Percentiles rank a stretch among this genome's conserved stretches.
Conservation (phyloP, 805 yeast species). For the Kodamaea neixiangensis region DNA sequence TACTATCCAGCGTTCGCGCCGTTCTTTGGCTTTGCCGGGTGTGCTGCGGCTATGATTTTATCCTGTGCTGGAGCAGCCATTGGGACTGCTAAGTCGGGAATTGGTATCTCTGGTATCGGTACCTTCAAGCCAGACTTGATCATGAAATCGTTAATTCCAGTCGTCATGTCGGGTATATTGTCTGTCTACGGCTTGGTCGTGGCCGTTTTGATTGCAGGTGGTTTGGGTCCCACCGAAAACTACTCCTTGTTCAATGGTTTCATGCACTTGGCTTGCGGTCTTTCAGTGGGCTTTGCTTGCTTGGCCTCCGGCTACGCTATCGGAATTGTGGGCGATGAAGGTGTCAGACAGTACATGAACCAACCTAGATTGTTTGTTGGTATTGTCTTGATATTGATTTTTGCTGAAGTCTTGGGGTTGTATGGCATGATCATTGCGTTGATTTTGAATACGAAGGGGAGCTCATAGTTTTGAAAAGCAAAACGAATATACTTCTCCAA, state of each 20-base stretch:
- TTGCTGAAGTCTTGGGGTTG: conserved; percentile 86
- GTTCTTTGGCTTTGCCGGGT: conserved; percentile 96
- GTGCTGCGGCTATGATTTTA: conserved; percentile 88
- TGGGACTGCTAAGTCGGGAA: conserved; percentile 97
- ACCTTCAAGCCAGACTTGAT: conserved; percentile 95
- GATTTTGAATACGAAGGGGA: conserved; percentile 87
- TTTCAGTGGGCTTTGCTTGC: conserved; percentile 95
- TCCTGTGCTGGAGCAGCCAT: conserved; percentile 98
- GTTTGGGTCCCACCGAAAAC: conserved; percentile 71
- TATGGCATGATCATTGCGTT: conserved; percentile 96
- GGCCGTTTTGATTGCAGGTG: conserved; percentile 92
- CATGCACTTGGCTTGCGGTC: conserved; percentile 95
- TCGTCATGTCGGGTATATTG: conserved; percentile 96
- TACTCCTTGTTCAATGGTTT: conserved; percentile 94
- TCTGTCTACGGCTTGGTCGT: conserved; percentile 98
- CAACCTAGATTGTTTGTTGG: conserved; percentile 90
- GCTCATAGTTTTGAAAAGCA: conserved; percentile 28
- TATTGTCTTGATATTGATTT: conserved; percentile 83
- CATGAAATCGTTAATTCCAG: conserved; percentile 95
- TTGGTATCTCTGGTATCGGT: conserved; percentile 98
- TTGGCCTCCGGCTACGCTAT: conserved; percentile 96
- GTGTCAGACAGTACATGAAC: conserved; percentile 84
- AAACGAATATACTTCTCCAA: not conserved
- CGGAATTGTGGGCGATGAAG: conserved; percentile 93
- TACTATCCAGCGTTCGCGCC: conserved; percentile 93